Conservation (phyloP, 2,329 filamentous ascomycete genomes). For the Botrytis aclada region DNA sequence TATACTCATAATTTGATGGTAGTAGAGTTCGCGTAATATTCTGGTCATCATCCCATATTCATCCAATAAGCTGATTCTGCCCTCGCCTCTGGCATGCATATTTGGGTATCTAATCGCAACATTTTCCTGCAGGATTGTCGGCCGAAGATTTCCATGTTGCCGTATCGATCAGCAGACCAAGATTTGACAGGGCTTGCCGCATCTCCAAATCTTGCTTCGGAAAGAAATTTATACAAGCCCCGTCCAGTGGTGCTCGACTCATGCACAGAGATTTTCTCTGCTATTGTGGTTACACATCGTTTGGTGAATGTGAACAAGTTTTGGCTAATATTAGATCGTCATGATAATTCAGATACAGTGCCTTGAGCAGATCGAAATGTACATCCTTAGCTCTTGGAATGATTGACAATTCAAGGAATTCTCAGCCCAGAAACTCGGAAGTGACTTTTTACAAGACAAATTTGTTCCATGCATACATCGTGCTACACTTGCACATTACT, state of each 20-base stretch:
- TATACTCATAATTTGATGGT: neutral
- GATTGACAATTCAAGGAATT: neutral
- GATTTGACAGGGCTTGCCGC: neutral
- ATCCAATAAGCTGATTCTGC: neutral
- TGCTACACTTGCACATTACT: constrained; percentile 6
- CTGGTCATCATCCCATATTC: neutral
- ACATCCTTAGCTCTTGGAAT: neutral
- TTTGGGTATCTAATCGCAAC: neutral
- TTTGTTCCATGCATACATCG: neutral
- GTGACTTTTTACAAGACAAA: neutral
- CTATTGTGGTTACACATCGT: neutral
- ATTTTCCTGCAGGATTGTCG: neutral
- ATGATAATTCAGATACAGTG: neutral
- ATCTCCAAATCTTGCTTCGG: neutral
- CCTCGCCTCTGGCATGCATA: neutral
- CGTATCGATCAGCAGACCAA: constrained; percentile 7
- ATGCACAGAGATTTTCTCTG: neutral
- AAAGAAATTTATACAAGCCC: neutral
- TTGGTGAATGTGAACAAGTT: neutral
- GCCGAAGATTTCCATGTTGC: neutral
- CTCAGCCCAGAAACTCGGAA: neutral
- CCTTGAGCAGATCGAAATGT: neutral
- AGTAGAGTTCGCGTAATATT: neutral
- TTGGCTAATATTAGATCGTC: neutral
- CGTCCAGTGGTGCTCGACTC: neutral